Conservation (phyloP, 495 filamentous ascomycete genomes). For the Aspergillus saccharolyticus region DNA sequence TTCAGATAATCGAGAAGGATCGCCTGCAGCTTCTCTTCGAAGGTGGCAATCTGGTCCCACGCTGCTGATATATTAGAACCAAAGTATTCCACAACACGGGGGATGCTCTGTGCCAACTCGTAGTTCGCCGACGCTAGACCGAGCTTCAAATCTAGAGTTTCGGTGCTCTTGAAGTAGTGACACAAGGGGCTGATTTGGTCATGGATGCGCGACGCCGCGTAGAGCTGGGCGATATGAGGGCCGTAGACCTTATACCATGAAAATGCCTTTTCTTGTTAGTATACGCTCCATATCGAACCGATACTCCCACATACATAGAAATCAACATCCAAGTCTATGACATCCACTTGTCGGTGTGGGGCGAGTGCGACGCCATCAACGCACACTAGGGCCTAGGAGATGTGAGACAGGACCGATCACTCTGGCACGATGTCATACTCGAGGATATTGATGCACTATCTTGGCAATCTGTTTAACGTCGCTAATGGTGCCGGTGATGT, state of each 20-base stretch:
- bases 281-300: slow-evolving; percentile 22
- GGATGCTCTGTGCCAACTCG: slow-evolving; percentile 58
- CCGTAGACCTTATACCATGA: slow-evolving; percentile 75
- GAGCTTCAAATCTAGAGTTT: slow-evolving; percentile 56
- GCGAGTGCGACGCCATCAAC: slow-evolving; percentile 67
- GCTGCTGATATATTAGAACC: slow-evolving; percentile 26
- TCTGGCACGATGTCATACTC: slow-evolving; percentile 12
- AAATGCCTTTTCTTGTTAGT: slow-evolving; percentile 49
- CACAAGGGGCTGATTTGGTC: slow-evolving; percentile 49
- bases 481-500: slow-evolving; percentile 66
- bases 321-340: slow-evolving; percentile 60
- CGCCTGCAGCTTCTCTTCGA: slow-evolving; percentile 56
- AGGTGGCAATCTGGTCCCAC: slow-evolving; percentile 49
- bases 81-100: slow-evolving; percentile 53
- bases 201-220: slow-evolving; percentile 46
- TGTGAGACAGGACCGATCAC: slow-evolving; percentile 33
- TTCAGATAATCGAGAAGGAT: slow-evolving; percentile 54
- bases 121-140: slow-evolving; percentile 62
- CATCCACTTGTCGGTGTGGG: slow-evolving; percentile 64
- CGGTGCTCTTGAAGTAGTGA: slow-evolving; percentile 61
- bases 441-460: slow-evolving; percentile 39
- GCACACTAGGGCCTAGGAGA: slow-evolving; percentile 33
- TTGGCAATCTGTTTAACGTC: slow-evolving; percentile 51
- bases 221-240: slow-evolving; percentile 65
- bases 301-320: slow-evolving; percentile 47